Percentiles rank a stretch among this genome's conserved stretches.
Evolutionary conservation across 177 flowering plant species (phyloP).

Genomic region (Vitis hybrid): DNA sequence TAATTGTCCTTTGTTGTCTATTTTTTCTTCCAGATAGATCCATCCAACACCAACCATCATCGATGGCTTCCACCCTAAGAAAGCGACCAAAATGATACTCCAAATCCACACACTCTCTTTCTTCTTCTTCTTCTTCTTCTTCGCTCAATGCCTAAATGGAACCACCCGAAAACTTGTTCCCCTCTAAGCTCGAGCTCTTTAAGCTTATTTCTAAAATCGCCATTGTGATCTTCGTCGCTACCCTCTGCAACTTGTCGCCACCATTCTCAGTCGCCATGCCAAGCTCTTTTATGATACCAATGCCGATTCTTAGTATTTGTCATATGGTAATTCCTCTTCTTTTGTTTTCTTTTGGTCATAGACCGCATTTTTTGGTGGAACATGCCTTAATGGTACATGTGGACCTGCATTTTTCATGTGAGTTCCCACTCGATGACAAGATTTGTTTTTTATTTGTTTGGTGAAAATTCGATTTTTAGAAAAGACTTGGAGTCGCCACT

Average conservation of each 20-base stretch:
- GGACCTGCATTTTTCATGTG: too few relatives aligned
- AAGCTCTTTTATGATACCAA: conserved; percentile 68
- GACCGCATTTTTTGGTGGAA: background rate
- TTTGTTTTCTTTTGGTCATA: background rate
- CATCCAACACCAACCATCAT: too few relatives aligned
- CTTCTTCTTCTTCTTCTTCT: background rate
- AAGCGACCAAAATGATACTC: conserved; percentile 33
- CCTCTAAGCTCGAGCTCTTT: conserved; percentile 55
- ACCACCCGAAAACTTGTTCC: conserved; percentile 57
- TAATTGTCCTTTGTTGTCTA: too few relatives aligned
- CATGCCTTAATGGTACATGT: background rate
- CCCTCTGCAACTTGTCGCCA: conserved; percentile 44
- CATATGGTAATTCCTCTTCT: conserved; percentile 32
- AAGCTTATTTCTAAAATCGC: conserved; percentile 49
- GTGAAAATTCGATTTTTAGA: too few relatives aligned
- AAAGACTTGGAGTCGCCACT: too few relatives aligned
- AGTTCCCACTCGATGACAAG: too few relatives aligned
- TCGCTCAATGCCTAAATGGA: conserved; percentile 26
- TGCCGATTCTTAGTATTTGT: conserved; percentile 17
- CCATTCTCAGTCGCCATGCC: conserved; percentile 26
- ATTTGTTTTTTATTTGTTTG: too few relatives aligned
- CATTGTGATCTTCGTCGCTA: conserved; percentile 55
- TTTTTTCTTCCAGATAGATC: too few relatives aligned
- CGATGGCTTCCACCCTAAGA: conserved; percentile 32
- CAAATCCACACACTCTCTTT: background rate